Conservation (phyloP, 208 protist species). For the Crithidia fasciculata region DNA sequence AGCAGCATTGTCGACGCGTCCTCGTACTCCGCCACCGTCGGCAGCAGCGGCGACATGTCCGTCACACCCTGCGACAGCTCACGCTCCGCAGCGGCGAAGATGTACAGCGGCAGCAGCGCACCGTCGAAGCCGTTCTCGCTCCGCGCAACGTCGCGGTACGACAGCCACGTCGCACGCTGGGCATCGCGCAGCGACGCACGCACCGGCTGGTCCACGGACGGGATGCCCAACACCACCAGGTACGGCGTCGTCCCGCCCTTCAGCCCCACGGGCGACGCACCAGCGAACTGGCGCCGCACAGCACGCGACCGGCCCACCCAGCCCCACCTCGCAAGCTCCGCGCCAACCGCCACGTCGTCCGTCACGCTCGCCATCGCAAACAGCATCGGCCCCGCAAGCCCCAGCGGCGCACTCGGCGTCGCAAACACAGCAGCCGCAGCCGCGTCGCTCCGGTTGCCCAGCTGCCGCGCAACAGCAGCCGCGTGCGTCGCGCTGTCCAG, state of each 20-base stretch:
- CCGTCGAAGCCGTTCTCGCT: slow-evolving; percentile 4
- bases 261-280: background rate
- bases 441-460: background rate
- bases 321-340: slow-evolving; percentile 14
- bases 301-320: slow-evolving; percentile 6
- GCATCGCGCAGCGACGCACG: slow-evolving; percentile 1
- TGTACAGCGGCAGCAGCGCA: slow-evolving; percentile 16
- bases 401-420: slow-evolving; percentile 7
- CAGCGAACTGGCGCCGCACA: slow-evolving; percentile 9
- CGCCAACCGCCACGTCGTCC: slow-evolving; percentile 14
- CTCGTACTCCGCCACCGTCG: slow-evolving; percentile 15
- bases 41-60: slow-evolving; percentile 11
- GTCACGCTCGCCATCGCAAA: slow-evolving; percentile 25
- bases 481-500: slow-evolving; percentile 5
- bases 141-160: slow-evolving; percentile 3
- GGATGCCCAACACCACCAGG: slow-evolving; percentile 12
- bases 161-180: background rate
- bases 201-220: slow-evolving; percentile 8
- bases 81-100: slow-evolving; percentile 11
- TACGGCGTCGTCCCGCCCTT: slow-evolving; percentile 10
- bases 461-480: background rate
- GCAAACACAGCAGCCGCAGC: slow-evolving; percentile 3
- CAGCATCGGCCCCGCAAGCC: slow-evolving; percentile 18
- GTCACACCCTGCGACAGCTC: background rate
- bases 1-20: slow-evolving; percentile 3